Evolutionary conservation across 306 rosid species (phyloP).

Genomic region (Senna tora): DNA sequence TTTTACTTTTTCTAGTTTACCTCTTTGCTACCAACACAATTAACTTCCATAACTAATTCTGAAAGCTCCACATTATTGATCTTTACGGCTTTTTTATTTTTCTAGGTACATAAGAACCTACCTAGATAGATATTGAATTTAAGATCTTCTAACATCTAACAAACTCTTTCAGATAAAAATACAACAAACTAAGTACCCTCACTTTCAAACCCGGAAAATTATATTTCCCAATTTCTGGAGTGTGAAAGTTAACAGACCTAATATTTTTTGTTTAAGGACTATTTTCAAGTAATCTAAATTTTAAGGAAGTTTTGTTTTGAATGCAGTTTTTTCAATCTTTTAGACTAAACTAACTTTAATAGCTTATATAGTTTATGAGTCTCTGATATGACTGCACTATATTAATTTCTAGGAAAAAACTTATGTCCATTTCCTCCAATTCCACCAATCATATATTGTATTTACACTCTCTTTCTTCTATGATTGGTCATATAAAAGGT

Average conservation of each 20-base stretch:
- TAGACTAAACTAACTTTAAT: neutral
- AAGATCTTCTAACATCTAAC: neutral
- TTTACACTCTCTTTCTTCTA: too few relatives aligned
- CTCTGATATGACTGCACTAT: neutral
- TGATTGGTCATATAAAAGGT: too few relatives aligned
- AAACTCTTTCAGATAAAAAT: neutral
- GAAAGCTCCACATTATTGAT: neutral
- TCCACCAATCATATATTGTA: too few relatives aligned
- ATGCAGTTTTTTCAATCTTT: too few relatives aligned
- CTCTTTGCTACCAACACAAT: neutral
- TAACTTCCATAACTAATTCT: conserved; percentile 30
- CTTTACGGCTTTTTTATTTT: neutral
- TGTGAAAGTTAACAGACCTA: too few relatives aligned
- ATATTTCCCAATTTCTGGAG: too few relatives aligned
- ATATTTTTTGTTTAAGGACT: too few relatives aligned
- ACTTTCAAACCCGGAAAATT: too few relatives aligned
- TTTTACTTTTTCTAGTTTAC: conserved; percentile 18
- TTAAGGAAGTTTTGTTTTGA: too few relatives aligned
- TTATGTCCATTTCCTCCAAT: too few relatives aligned
- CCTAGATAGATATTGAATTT: neutral
- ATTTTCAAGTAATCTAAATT: too few relatives aligned
- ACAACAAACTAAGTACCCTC: too few relatives aligned
- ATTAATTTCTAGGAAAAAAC: neutral
- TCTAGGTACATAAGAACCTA: neutral
- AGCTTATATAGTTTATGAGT: neutral